Evolutionary conservation across 2,329 filamentous ascomycete genomes (phyloP).

Genomic region (Alternaria sp.): DNA sequence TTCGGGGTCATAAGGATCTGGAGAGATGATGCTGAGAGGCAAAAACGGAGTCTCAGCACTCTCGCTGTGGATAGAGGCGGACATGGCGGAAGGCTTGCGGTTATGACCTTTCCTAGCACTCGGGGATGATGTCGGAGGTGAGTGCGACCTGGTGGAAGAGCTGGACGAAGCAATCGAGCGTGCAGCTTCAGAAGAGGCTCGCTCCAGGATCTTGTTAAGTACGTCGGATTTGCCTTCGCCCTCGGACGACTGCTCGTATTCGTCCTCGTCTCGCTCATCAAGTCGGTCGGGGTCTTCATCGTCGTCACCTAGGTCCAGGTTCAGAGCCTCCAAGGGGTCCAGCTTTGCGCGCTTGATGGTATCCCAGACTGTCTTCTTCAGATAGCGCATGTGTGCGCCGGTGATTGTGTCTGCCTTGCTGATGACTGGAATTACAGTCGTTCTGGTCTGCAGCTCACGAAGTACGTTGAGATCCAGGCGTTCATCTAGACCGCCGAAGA

Average conservation of each 20-base stretch:
- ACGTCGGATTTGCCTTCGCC: slow-evolving; percentile 47
- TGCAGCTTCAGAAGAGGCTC: slow-evolving; percentile 50
- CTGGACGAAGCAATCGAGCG: slow-evolving; percentile 45
- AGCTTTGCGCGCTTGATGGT: slow-evolving; percentile 85
- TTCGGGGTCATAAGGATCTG: slow-evolving; percentile 84
- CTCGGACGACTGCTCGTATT: slow-evolving; percentile 51
- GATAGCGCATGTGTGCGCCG: slow-evolving; percentile 88
- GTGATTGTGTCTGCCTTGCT: slow-evolving; percentile 97
- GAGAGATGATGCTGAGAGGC: slow-evolving; percentile 91
- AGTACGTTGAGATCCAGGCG: slow-evolving; percentile 91
- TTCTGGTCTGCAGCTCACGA: slow-evolving; percentile 87
- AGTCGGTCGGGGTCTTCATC: slow-evolving; percentile 64
- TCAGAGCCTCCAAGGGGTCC: slow-evolving; percentile 86
- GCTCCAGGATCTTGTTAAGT: slow-evolving; percentile 51
- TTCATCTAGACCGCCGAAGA: slow-evolving; percentile 78
- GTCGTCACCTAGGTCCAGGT: slow-evolving; percentile 76
- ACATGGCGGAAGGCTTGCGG: slow-evolving; percentile 54
- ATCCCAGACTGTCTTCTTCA: slow-evolving; percentile 91
- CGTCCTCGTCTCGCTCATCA: slow-evolving; percentile 62
- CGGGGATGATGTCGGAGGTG: slow-evolving; percentile 46
- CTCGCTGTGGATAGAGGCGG: slow-evolving; percentile 49
- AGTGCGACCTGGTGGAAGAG: slow-evolving; percentile 44
- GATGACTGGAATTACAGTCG: slow-evolving; percentile 92
- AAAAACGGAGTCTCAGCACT: slow-evolving; percentile 69
- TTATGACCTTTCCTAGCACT: slow-evolving; percentile 48